phyloP scores from a whole-genome alignment of 2,329 filamentous ascomycete species.

The Diaporthe longicolla region DNA sequence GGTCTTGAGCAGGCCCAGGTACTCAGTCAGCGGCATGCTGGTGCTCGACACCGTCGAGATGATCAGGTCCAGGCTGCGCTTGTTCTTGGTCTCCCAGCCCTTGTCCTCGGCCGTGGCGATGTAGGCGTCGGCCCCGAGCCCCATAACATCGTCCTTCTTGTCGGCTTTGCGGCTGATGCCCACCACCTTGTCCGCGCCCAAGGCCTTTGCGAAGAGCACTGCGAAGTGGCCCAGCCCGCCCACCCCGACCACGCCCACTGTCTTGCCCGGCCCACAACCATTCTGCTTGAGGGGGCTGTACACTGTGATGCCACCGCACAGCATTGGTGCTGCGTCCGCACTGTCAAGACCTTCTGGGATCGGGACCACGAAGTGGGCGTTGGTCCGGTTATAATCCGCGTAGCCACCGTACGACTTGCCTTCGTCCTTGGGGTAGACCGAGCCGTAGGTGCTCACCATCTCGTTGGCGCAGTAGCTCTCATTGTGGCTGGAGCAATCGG shows the following conservation, averaged over 20 bases:
- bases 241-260: slow-evolving; percentile 76
- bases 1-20: slow-evolving; percentile 71
- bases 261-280: slow-evolving; percentile 76
- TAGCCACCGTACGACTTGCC: slow-evolving; percentile 72
- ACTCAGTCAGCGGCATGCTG: slow-evolving; percentile 71
- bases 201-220: slow-evolving; percentile 75
- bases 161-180: slow-evolving; percentile 67
- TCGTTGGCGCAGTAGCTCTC: slow-evolving; percentile 56
- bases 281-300: slow-evolving; percentile 74
- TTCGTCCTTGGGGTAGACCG: slow-evolving; percentile 62
- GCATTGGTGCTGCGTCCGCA: slow-evolving; percentile 69
- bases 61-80: slow-evolving; percentile 67
- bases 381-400: slow-evolving; percentile 52
- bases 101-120: slow-evolving; percentile 59
- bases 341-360: slow-evolving; percentile 58
- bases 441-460: slow-evolving; percentile 66
- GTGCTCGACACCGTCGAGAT: slow-evolving; percentile 66
- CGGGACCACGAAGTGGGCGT: slow-evolving; percentile 60
- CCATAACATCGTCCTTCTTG: slow-evolving; percentile 67
- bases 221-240: slow-evolving; percentile 79
- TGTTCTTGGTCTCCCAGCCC: slow-evolving; percentile 67
- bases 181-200: slow-evolving; percentile 72
- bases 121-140: slow-evolving; percentile 69
- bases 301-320: slow-evolving; percentile 78
- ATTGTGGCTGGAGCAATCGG: slow-evolving; percentile 54